A percentile compares a stretch with the other conserved stretches of the same genome.
phyloP scores from a whole-genome alignment of 2,329 filamentous ascomycete species.

The Aureobasidium sp. region DNA sequence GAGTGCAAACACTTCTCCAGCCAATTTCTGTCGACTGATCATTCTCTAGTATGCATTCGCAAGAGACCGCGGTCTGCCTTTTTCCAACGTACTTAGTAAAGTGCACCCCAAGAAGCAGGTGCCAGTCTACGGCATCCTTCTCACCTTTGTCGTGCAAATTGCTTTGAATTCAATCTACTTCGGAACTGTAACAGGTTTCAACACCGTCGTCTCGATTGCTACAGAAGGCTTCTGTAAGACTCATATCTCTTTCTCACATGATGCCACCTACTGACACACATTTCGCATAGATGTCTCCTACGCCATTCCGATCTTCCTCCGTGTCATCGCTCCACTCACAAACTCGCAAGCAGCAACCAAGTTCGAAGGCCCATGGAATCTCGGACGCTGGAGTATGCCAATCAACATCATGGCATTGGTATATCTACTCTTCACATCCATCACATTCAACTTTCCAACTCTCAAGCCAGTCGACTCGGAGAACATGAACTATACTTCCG shows the following conservation, averaged over 20 bases:
- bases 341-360: constrained; percentile 32
- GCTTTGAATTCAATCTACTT: constrained; percentile 21
- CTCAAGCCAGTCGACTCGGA: constrained; percentile 42
- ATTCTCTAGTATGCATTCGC: constrained; percentile 35
- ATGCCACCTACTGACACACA: background rate
- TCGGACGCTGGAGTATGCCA: constrained; percentile 36
- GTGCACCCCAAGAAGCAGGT: constrained; percentile 14
- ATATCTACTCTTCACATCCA: constrained; percentile 46
- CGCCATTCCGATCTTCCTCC: constrained; percentile 45
- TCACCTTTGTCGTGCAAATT: constrained; percentile 16
- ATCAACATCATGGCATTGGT: constrained; percentile 44
- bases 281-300: constrained; percentile 48
- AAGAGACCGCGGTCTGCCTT: constrained; percentile 46
- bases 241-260: background rate
- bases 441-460: constrained; percentile 50
- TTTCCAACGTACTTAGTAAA: constrained; percentile 39
- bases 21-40: background rate
- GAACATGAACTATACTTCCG: constrained; percentile 53
- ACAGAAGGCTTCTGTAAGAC: constrained; percentile 48
- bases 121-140: constrained; percentile 16
- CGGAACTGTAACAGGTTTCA: constrained; percentile 17
- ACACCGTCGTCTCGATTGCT: constrained; percentile 41
- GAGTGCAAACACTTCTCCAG: background rate
- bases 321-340: constrained; percentile 39
- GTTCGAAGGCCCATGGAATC: constrained; percentile 37